These are phyloP conservation scores for Paraphaeosphaeria sporulosa DNA, from an alignment of 2,329 filamentous ascomycete genomes.

Conservation along the genomic window DNA sequence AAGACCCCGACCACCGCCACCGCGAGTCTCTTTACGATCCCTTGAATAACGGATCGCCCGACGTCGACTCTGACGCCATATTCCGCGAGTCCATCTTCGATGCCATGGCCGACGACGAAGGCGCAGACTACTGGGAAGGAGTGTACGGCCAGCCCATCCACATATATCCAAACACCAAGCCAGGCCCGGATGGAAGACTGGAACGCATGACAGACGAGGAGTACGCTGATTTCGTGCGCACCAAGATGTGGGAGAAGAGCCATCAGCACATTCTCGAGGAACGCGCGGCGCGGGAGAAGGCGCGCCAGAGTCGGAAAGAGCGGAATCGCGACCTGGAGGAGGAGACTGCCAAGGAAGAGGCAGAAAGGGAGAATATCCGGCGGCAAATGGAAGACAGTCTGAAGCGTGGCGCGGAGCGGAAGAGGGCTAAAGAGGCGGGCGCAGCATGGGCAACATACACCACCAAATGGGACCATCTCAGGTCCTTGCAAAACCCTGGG, in stretches of 20 bases:
- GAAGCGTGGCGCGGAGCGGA: constrained; percentile 70
- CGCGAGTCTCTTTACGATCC: constrained; percentile 44
- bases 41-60: not conserved
- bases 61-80: constrained; percentile 68
- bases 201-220: constrained; percentile 93
- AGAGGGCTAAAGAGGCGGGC: constrained; percentile 62
- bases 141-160: constrained; percentile 98
- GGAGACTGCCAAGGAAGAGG: constrained; percentile 52
- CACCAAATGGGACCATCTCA: constrained; percentile 67
- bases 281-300: constrained; percentile 65
- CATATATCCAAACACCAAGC: constrained; percentile 70
- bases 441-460: constrained; percentile 72
- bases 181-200: constrained; percentile 63
- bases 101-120: constrained; percentile 95
- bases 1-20: constrained; percentile 38
- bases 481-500: constrained; percentile 24
- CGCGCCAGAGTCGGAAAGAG: constrained; percentile 56
- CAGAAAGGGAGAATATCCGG: constrained; percentile 58
- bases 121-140: constrained; percentile 90
- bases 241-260: constrained; percentile 95
- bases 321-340: constrained; percentile 48
- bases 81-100: constrained; percentile 97
- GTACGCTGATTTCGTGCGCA: constrained; percentile 84
- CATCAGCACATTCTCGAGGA: constrained; percentile 85
- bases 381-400: constrained; percentile 74